Base-by-base conservation (phyloP, 495 filamentous ascomycete genomes). In the Talaromyces proteolyticus region DNA sequence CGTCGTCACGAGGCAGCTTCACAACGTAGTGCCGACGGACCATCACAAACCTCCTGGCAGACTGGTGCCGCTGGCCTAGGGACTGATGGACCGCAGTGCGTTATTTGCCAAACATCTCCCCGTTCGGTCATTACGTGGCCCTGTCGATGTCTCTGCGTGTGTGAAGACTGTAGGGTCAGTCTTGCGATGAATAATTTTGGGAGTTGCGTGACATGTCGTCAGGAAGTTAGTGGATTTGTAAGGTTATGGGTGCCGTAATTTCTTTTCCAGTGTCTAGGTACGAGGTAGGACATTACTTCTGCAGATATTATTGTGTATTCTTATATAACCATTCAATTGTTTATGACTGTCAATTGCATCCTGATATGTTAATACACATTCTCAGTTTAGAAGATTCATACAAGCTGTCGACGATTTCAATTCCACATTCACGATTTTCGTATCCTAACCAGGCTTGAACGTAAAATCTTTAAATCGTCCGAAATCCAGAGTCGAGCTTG, bases 141-240 rank as follows among this genome's bases (percentile, higher is more conserved):
- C 2, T 98, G 93, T 60, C 82, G 94, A 17, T 98, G 93, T 62
- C 75, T 98, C 40, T 91, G 88, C 53, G 73, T 96, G 20, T 97
- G 93, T 59, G 93, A 98, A 60, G 93, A 97, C 48, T 97, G 93
- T 64, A 75, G 93, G 17, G 86, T 98, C 20, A 89, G 86, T 47
- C 77, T 98, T 24, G 93, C 93, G 6, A 88, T 94, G 87, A 96
- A 95, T 58, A 97, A 97, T 65, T 96, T 92, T 59, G 86, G 89
- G 39, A 92, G 86, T 57, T 98, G 93, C 56, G 90, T 96, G 18
- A 96, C 92, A 54, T 97, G 93, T 62, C 76, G 93, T 44, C 79
- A 86, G 53, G 86, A 92, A 53, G 87, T 96, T 20, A 80, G 79
- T 22, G 92, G 90, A 19, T 97, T 93, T 65, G 85, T 85, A 51